Evolutionary conservation across 495 filamentous ascomycete genomes (phyloP).

Genomic region (Alectoria sarmentosa): DNA sequence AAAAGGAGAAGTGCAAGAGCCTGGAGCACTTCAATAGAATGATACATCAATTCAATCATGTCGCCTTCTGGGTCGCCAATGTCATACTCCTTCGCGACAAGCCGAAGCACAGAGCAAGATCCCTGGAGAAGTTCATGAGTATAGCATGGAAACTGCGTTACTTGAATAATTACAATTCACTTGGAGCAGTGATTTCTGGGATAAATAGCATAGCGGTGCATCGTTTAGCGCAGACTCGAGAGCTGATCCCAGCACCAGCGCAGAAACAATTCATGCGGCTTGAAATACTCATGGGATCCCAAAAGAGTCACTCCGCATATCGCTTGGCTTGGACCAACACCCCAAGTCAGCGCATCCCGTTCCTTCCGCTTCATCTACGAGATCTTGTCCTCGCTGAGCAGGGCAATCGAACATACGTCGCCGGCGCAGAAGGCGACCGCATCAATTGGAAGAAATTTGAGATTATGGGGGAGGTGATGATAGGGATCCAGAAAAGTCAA

Average conservation of each 20-base stretch:
- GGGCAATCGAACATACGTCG: constrained; percentile 83
- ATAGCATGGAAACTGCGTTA: constrained; percentile 76
- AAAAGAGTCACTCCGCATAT: constrained; percentile 88
- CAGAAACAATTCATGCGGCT: constrained; percentile 82
- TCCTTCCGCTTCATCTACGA: constrained; percentile 81
- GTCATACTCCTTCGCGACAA: constrained; percentile 92
- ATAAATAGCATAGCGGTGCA: constrained; percentile 84
- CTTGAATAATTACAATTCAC: constrained; percentile 93
- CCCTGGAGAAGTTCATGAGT: constrained; percentile 90
- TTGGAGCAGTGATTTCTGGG: constrained; percentile 88
- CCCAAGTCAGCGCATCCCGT: constrained; percentile 81
- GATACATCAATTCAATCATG: constrained; percentile 93
- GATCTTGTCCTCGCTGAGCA: constrained; percentile 89
- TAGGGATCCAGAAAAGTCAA: constrained; percentile 86
- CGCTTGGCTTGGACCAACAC: constrained; percentile 95
- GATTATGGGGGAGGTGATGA: constrained; percentile 84
- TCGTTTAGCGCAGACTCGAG: constrained; percentile 74
- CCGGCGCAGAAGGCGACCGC: constrained; percentile 57
- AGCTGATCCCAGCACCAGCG: constrained; percentile 59
- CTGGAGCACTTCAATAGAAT: constrained; percentile 84
- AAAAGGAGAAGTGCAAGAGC: constrained; percentile 63
- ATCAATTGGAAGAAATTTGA: constrained; percentile 99
- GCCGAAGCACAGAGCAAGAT: constrained; percentile 84
- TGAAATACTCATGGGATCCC: constrained; percentile 85
- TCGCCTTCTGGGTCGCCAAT: constrained; percentile 85